These are phyloP conservation scores for Wickerhamiella kazuoi DNA, from an alignment of 805 yeast genomes.

Conservation along the genomic window DNA sequence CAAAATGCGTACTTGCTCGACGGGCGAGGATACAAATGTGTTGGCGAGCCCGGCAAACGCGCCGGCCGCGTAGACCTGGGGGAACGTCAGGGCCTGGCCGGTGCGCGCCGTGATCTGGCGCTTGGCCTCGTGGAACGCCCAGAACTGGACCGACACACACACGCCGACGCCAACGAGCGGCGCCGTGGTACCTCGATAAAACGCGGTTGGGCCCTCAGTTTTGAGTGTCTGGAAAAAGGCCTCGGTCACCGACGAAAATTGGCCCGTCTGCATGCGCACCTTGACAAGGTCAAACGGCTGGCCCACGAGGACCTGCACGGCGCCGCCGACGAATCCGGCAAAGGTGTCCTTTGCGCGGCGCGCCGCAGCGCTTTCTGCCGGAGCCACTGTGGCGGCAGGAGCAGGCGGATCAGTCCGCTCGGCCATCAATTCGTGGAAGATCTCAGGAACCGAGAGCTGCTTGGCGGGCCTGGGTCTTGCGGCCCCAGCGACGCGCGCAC, in stretches of 20 bases:
- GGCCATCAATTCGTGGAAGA: too few relatives aligned
- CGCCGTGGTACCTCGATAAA: conserved; percentile 51
- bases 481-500: too few relatives aligned
- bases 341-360: conserved; percentile 29
- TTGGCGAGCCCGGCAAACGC: conserved; percentile 52
- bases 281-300: conserved; percentile 59
- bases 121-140: conserved; percentile 53
- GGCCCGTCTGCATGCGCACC: conserved; percentile 55
- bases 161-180: conserved; percentile 55
- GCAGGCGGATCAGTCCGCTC: too few relatives aligned
- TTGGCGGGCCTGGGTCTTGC: too few relatives aligned
- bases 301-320: conserved; percentile 37
- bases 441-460: too few relatives aligned
- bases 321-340: conserved; percentile 40
- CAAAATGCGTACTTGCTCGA: conserved; percentile 47
- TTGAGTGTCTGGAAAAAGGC: conserved; percentile 36
- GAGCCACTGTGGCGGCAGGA: too few relatives aligned
- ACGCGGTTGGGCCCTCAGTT: conserved; percentile 44
- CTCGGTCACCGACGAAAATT: conserved; percentile 32
- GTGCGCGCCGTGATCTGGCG: conserved; percentile 18
- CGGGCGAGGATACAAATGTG: conserved; percentile 44
- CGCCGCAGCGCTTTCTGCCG: not conserved
- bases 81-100: conserved; percentile 24
- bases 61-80: conserved; percentile 44
- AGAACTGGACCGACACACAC: conserved; percentile 52